A percentile compares a stretch with the other conserved stretches of the same genome.
Conservation (phyloP, 1,139 yeast species). For the Zygoascus meyerae region DNA sequence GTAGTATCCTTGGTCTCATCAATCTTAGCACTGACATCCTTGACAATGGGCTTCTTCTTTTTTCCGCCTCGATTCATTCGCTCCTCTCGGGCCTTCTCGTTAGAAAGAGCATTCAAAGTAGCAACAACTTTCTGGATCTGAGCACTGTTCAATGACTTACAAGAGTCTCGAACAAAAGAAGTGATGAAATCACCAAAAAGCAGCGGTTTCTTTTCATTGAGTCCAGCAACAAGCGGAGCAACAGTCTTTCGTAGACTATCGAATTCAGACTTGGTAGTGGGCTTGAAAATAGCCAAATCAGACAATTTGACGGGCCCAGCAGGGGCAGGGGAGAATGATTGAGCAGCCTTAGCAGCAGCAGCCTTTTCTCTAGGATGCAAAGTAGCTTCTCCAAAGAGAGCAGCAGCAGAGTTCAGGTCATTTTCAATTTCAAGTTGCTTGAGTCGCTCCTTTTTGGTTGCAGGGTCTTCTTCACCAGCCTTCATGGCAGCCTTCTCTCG, state of each 20-base stretch:
- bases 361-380: constrained; percentile 47
- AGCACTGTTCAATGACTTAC: constrained; percentile 76
- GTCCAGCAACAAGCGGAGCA: constrained; percentile 56
- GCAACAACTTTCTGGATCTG: constrained; percentile 80
- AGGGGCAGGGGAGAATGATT: constrained; percentile 60
- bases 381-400: constrained; percentile 72
- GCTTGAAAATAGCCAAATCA: constrained; percentile 52
- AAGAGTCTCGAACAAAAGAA: constrained; percentile 78
- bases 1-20: constrained; percentile 65
- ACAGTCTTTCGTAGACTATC: constrained; percentile 80
- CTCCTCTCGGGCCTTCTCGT: constrained; percentile 85
- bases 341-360: constrained; percentile 27
- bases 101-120: constrained; percentile 72
- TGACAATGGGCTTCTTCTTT: constrained; percentile 84
- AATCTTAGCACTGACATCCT: constrained; percentile 72
- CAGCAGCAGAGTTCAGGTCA: constrained; percentile 90
- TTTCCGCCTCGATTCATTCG: constrained; percentile 96
- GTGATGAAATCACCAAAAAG: constrained; percentile 75
- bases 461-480: constrained; percentile 40
- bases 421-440: constrained; percentile 75
- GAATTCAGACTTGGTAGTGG: constrained; percentile 72
- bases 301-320: constrained; percentile 44
- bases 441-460: constrained; percentile 59
- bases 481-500: constrained; percentile 35
- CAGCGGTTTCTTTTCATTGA: constrained; percentile 49